phyloP scores from a whole-genome alignment of 2,329 filamentous ascomycete genomes.

The Phymatotrichopsis omnivora region DNA sequence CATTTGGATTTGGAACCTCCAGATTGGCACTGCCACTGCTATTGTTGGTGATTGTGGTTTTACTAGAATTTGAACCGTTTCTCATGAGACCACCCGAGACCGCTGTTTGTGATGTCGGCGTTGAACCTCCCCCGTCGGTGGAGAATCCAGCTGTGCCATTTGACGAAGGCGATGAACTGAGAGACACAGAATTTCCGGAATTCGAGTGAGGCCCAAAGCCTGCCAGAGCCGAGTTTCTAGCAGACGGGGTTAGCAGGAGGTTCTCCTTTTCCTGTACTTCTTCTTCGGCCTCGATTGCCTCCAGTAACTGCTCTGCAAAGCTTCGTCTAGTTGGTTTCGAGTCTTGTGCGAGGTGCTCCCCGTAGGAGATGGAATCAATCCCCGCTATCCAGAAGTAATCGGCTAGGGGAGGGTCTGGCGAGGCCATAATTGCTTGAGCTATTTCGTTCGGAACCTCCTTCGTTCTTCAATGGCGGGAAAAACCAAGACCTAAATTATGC shows the following conservation, averaged over 20 bases:
- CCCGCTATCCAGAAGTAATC: slow-evolving; percentile 70
- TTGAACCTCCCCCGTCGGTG: slow-evolving; percentile 7
- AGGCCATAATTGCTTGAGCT: too few relatives aligned
- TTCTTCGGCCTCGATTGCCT: slow-evolving; percentile 30
- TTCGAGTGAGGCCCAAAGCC: slow-evolving; percentile 3
- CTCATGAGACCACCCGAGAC: slow-evolving; percentile 19
- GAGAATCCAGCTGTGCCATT: neutral
- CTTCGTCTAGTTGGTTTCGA: slow-evolving; percentile 32
- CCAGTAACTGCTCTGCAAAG: slow-evolving; percentile 31
- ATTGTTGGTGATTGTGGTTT: slow-evolving; percentile 26
- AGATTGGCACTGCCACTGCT: slow-evolving; percentile 8
- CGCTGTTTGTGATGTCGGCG: slow-evolving; percentile 8
- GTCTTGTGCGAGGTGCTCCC: slow-evolving; percentile 42
- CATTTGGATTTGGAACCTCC: slow-evolving; percentile 1
- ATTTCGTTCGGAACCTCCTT: too few relatives aligned
- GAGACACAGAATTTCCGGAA: slow-evolving; percentile 10
- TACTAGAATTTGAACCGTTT: slow-evolving; percentile 27
- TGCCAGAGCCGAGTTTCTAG: slow-evolving; percentile 8
- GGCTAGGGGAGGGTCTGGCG: slow-evolving; percentile 49
- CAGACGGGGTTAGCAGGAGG: slow-evolving; percentile 8
- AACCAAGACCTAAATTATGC: too few relatives aligned
- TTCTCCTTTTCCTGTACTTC: slow-evolving; percentile 22
- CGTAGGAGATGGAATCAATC: slow-evolving; percentile 56
- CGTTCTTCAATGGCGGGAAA: too few relatives aligned
- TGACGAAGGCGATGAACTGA: neutral